A percentile compares a stretch with the other conserved stretches of the same genome.
These are phyloP conservation scores for Lavandula angustifolia DNA, from an alignment of 257 asterid species.

Conservation along the genomic window DNA sequence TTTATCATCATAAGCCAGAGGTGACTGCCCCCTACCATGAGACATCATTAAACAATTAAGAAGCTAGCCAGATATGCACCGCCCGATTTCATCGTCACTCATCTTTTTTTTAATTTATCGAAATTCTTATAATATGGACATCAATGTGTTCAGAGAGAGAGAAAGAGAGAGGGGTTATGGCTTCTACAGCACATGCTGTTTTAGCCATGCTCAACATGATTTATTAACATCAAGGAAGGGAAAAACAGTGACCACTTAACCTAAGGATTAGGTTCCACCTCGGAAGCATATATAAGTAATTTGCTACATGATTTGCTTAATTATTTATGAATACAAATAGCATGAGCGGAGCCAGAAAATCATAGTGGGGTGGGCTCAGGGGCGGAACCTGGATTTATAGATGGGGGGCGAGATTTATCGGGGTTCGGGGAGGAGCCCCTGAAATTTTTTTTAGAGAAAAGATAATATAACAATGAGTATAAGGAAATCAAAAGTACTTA, in stretches of 20 bases:
- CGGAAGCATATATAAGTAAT: slow-evolving; percentile 18
- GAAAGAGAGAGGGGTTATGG: background rate
- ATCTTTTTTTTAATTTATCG: background rate
- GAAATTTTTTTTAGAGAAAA: no score
- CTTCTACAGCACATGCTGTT: slow-evolving; percentile 28
- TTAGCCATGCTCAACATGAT: slow-evolving; percentile 32
- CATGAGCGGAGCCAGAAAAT: no score
- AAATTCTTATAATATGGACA: background rate
- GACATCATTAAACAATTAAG: slow-evolving; percentile 40
- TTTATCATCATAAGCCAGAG: slow-evolving; percentile 41
- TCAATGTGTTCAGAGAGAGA: no score
- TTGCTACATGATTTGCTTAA: slow-evolving; percentile 20
- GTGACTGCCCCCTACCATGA: slow-evolving; percentile 43
- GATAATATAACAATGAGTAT: no score
- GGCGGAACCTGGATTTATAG: no score
- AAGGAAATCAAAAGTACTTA: no score
- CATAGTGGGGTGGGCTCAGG: no score
- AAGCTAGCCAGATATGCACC: slow-evolving; percentile 4
- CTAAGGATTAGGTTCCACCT: background rate
- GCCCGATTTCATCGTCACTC: no score
- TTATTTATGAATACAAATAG: background rate
- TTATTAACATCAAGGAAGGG: slow-evolving; percentile 1
- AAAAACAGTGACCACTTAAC: slow-evolving; percentile 8
- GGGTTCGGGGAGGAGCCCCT: no score
- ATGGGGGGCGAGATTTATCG: no score